Evolutionary conservation across 2,329 filamentous ascomycete species (phyloP).

Genomic region (Fusarium denticulatum): DNA sequence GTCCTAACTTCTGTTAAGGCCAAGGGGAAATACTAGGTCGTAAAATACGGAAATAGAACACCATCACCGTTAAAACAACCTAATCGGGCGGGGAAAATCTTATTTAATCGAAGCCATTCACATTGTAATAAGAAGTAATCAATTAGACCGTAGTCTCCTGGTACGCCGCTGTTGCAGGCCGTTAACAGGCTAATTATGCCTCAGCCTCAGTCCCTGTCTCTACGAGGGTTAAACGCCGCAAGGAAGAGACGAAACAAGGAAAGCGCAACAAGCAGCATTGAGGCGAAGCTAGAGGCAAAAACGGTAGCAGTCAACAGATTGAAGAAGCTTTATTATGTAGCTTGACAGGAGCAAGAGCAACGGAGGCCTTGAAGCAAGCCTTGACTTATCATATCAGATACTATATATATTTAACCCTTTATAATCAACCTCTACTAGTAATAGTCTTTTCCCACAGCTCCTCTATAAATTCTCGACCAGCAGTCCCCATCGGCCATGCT

Average conservation of each 20-base stretch:
- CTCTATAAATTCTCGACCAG: not conserved
- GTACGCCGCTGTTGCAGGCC: not conserved
- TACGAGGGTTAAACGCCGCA: not conserved
- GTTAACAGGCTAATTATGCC: not conserved
- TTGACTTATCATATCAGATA: too few species aligned
- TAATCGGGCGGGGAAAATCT: rapidly evolving
- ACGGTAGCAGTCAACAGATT: too few species aligned
- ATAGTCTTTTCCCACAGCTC: constrained; percentile 6
- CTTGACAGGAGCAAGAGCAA: too few species aligned
- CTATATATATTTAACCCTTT: not conserved
- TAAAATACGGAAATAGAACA: not conserved
- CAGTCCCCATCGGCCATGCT: not conserved
- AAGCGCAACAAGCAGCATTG: not conserved
- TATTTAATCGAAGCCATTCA: too few species aligned
- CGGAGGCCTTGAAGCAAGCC: too few species aligned
- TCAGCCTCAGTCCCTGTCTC: not conserved
- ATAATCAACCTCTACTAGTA: not conserved
- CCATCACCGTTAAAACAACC: not conserved
- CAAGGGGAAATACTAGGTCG: not conserved
- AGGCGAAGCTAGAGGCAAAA: not conserved
- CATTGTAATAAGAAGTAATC: rapidly evolving
- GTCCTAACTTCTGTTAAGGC: rapidly evolving
- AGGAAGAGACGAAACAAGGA: not conserved
- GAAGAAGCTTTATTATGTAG: too few species aligned
- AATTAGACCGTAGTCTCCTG: rapidly evolving